Percentiles rank a stretch among this genome's conserved stretches.
Conservation (phyloP, 352 stramenopile species). For the Globisporangium takayamanum region DNA sequence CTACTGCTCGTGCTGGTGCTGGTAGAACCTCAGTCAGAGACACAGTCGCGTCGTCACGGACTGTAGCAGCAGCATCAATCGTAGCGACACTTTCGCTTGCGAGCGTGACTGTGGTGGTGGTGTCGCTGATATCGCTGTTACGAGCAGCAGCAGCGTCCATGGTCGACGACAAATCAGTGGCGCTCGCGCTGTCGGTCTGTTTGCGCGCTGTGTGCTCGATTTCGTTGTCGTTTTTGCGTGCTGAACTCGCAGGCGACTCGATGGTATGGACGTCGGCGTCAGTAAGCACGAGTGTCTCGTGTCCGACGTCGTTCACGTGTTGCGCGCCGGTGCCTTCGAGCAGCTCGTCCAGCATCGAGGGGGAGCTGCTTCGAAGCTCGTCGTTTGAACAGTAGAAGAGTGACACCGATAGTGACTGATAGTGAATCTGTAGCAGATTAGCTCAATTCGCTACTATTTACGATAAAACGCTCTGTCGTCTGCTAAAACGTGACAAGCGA, state of each 20-base stretch:
- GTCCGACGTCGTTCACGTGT: neutral
- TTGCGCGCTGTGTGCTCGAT: conserved; percentile 1
- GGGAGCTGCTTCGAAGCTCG: neutral
- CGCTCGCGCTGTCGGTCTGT: neutral
- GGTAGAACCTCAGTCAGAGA: neutral
- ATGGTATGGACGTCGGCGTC: neutral
- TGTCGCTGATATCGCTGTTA: neutral
- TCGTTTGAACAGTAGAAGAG: conserved; percentile 9
- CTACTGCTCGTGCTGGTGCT: neutral
- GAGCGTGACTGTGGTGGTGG: neutral
- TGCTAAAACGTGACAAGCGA: neutral
- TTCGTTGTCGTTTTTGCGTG: conserved; percentile 6
- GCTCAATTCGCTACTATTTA: neutral
- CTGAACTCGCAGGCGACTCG: conserved; percentile 2
- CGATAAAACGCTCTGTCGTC: too few species aligned
- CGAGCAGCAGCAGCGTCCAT: neutral
- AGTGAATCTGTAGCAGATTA: neutral
- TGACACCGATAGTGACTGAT: conserved; percentile 9
- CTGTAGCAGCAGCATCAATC: neutral
- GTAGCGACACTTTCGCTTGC: neutral
- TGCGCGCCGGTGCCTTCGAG: conserved; percentile 14
- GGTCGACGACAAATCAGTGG: neutral
- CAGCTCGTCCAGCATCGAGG: conserved; percentile 13
- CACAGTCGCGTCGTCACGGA: conserved; percentile 1
- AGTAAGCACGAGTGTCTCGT: neutral